A percentile compares a stretch with the other conserved stretches of the same genome.
Evolutionary conservation across 306 rosid genomes (phyloP).

Genomic region (Abrus pulchellus): DNA sequence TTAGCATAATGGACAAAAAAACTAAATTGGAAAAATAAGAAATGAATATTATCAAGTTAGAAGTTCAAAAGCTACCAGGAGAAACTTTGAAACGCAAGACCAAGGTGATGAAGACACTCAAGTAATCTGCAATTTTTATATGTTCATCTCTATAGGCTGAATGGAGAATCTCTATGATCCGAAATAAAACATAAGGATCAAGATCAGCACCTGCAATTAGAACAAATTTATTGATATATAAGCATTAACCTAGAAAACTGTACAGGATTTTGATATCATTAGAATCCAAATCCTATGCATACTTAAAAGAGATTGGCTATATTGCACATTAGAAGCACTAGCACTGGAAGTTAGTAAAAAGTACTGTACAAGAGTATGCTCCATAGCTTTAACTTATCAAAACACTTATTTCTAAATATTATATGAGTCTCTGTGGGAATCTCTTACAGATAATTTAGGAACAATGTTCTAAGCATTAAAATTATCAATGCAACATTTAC

Average conservation of each 20-base stretch:
- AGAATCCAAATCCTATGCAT: slow-evolving; percentile 30
- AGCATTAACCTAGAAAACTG: slow-evolving; percentile 13
- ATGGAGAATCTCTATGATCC: slow-evolving; percentile 72
- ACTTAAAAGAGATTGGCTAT: slow-evolving; percentile 8
- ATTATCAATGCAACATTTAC: background rate
- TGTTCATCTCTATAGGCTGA: slow-evolving; percentile 70
- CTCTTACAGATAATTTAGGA: background rate
- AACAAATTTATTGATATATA: slow-evolving; percentile 22
- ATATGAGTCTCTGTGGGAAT: background rate
- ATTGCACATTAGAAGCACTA: slow-evolving; percentile 11
- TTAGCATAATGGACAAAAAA: slow-evolving; percentile 28
- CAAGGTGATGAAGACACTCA: slow-evolving; percentile 77
- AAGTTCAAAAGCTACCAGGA: slow-evolving; percentile 61
- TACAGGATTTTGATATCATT: background rate
- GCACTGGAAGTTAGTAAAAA: slow-evolving; percentile 20
- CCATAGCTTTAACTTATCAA: slow-evolving; percentile 5
- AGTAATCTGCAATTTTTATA: slow-evolving; percentile 64
- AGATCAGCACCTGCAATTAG: slow-evolving; percentile 73
- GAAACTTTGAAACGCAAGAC: slow-evolving; percentile 65
- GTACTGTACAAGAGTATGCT: slow-evolving; percentile 26
- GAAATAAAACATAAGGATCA: slow-evolving; percentile 61
- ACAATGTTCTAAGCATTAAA: background rate
- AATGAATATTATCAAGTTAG: slow-evolving; percentile 1
- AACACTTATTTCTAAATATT: background rate
- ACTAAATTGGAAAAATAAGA: slow-evolving; percentile 41